These are phyloP conservation scores for Dioscorea dumetorum DNA, from an alignment of 106 monocot species.

Conservation along the genomic window DNA sequence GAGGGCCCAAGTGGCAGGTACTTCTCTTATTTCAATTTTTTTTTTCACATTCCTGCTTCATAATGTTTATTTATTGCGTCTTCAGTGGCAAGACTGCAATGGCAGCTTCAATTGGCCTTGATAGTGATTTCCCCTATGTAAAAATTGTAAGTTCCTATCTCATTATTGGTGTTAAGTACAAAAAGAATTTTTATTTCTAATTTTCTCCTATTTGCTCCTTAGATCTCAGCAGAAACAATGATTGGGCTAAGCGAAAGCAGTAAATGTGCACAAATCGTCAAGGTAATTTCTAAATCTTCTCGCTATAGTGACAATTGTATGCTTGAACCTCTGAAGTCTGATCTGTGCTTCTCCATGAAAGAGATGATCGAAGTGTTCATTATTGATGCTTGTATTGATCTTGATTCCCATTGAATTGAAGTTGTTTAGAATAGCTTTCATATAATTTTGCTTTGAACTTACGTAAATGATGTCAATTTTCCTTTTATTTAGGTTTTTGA, in stretches of 20 bases:
- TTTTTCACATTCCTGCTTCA: neutral
- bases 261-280: conserved; percentile 86
- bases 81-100: conserved; percentile 90
- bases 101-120: conserved; percentile 83
- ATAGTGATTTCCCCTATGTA: conserved; percentile 93
- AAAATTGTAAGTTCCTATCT: conserved; percentile 77
- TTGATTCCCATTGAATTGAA: too few relatives aligned
- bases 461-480: too few relatives aligned
- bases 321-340: too few relatives aligned
- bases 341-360: too few relatives aligned
- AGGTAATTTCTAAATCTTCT: conserved; percentile 38
- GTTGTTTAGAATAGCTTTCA: too few relatives aligned
- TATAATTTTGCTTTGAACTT: too few relatives aligned
- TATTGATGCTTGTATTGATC: too few relatives aligned
- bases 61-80: conserved; percentile 10
- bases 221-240: conserved; percentile 98
- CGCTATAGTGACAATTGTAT: too few relatives aligned
- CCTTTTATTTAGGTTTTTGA: conserved; percentile 70
- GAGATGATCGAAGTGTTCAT: too few relatives aligned
- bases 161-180: neutral
- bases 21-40: neutral
- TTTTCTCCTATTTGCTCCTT: neutral
- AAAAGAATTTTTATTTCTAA: too few relatives aligned
- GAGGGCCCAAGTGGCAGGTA: conserved; percentile 94
- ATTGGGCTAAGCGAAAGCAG: conserved; percentile 87